Evolutionary conservation across 2,329 filamentous ascomycete species (phyloP), one percentile per base, ranked within the genome.

Genomic region (Epichloe festucae): DNA sequence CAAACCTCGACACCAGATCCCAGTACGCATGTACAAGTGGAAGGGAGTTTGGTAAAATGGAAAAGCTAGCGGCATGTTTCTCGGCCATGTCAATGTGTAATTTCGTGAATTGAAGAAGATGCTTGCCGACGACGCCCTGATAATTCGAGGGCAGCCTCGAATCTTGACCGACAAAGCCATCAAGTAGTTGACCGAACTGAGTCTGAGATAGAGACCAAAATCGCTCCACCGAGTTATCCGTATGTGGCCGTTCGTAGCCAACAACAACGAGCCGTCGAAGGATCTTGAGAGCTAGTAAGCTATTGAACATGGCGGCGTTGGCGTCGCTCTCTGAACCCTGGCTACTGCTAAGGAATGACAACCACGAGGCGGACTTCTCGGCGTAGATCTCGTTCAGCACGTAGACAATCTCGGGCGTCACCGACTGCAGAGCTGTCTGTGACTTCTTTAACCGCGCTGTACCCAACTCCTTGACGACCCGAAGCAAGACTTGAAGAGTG

Each of bases 31-130:
- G 81, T 2, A 87, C 82, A 23, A 97, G 78, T 15, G 82, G 74
- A 15, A 95, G 71, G 2, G 88, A 89, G 60, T 87, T 84, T 2
- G 89, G 88, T 6, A 98, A 76, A 12, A 88, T 74, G 1, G 84
- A 82, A 66, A 96, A 97, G 51, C 89, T 87, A 3, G 86, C 83
- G 1, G 90, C 82, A 64, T 95, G 89, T 5, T 75, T 71, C 48
- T 81, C 80, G 1, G 88, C 82, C 84, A 97, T 91, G 52, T 89
- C 84, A 40, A 94, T 76, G 64, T 97, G 93, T 3, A 98, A 73
- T 67, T 97, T 98, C 3, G 90, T 84, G 48, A 97, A 84, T 63
- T 97, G 90, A 42, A 96, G 70, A 2, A 95, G 73, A 63, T 96
- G 90, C 63, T 89, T 94, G 57, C 87, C 86, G n/a, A 95, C 71